Conservation (phyloP, 805 yeast genomes). For the Candida pseudoglaebosa region DNA sequence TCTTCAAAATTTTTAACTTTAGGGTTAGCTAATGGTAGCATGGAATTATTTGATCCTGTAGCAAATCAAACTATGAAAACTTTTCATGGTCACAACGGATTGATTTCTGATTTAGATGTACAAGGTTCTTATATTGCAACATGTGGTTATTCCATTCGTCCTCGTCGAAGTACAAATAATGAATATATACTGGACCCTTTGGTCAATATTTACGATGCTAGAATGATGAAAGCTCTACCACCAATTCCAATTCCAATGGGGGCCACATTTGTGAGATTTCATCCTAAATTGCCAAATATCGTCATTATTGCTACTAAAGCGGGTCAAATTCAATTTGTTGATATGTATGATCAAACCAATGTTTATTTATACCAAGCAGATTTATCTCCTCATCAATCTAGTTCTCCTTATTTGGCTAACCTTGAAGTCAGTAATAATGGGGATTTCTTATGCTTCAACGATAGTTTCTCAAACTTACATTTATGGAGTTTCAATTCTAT, state of each 20-base stretch:
- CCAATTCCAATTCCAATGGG: conserved; percentile 90
- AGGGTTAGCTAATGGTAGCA: conserved; percentile 55
- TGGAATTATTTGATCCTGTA: conserved; percentile 62
- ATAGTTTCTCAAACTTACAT: conserved; percentile 57
- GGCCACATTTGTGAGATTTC: conserved; percentile 77
- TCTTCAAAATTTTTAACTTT: conserved; percentile 49
- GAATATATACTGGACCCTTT: conserved; percentile 62
- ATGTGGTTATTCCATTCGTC: conserved; percentile 73
- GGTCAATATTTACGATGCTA: conserved; percentile 75
- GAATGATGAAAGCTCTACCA: conserved; percentile 64
- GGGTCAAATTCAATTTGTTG: conserved; percentile 85
- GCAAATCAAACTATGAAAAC: conserved; percentile 44
- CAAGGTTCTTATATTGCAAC: conserved; percentile 67
- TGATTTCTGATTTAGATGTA: conserved; percentile 61
- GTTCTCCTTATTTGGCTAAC: conserved; percentile 33
- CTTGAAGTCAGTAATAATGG: conserved; percentile 67
- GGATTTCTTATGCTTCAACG: conserved; percentile 69
- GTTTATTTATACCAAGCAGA: conserved; percentile 66
- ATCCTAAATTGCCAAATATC: conserved; percentile 80
- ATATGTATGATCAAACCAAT: conserved; percentile 72
- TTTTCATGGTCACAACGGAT: conserved; percentile 57
- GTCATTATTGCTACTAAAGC: conserved; percentile 66
- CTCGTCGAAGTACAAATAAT: conserved; percentile 43
- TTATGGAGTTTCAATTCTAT: conserved; percentile 54
- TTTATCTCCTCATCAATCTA: conserved; percentile 18